These are phyloP conservation scores for Hypoxylon sp. DNA, from an alignment of 2,329 filamentous ascomycete species.

Conservation along the genomic window DNA sequence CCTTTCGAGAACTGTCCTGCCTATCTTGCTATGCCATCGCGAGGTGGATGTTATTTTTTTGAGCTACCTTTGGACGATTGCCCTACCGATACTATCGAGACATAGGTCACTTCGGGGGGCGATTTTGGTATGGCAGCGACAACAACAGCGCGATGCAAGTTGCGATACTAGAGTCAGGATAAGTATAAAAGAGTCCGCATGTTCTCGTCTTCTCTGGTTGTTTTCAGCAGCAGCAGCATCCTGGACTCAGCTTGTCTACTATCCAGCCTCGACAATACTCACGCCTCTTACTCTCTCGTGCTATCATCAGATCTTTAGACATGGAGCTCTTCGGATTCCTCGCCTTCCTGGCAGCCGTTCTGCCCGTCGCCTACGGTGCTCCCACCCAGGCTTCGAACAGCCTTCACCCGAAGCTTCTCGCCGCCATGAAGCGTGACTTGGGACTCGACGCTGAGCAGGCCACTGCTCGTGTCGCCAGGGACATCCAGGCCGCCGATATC, in stretches of 20 bases:
- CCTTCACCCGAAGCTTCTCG: conserved; percentile 53
- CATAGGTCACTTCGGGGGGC: conserved; percentile 28
- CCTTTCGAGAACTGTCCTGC: conserved; percentile 23
- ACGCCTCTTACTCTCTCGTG: conserved; percentile 35
- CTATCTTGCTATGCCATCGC: conserved; percentile 27
- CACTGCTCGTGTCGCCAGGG: conserved; percentile 50
- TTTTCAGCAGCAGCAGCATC: conserved; percentile 37
- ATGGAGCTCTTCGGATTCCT: conserved; percentile 53
- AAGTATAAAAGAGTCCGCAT: conserved; percentile 39
- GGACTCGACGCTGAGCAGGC: conserved; percentile 51
- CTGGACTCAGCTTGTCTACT: conserved; percentile 38
- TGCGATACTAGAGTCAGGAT: conserved; percentile 30
- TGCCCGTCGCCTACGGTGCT: conserved; percentile 52
- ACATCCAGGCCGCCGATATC: conserved; percentile 49
- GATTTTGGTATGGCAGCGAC: conserved; percentile 31
- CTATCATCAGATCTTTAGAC: conserved; percentile 40
- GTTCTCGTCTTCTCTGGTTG: conserved; percentile 34
- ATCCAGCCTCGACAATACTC: conserved; percentile 40
- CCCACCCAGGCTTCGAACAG: conserved; percentile 47
- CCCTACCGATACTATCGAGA: conserved; percentile 21
- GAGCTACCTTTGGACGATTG: conserved; percentile 18
- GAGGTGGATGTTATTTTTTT: conserved; percentile 11
- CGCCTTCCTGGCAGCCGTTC: conserved; percentile 49
- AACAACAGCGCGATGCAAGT: conserved; percentile 33
- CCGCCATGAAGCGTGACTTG: conserved; percentile 55